Evolutionary conservation across 2,329 filamentous ascomycete genomes (phyloP).

Genomic region (Clonostachys sp.): DNA sequence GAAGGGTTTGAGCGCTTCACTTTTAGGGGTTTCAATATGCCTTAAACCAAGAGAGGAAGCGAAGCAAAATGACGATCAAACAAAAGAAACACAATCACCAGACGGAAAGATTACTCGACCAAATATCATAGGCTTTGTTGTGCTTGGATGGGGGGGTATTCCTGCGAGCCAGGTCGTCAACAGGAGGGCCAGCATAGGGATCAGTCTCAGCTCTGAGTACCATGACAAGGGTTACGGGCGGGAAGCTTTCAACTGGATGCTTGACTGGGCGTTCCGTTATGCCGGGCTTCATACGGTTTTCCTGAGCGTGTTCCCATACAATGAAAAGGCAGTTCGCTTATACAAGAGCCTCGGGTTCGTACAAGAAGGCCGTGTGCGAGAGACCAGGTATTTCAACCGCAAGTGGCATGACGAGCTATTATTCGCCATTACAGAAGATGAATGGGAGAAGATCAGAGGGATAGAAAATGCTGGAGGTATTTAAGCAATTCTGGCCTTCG

Average conservation of each 20-base stretch:
- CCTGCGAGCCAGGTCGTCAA: slow-evolving; percentile 2
- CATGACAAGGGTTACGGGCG: slow-evolving; percentile 36
- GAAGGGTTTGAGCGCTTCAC: neutral
- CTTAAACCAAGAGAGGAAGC: slow-evolving; percentile 4
- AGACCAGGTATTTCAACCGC: slow-evolving; percentile 26
- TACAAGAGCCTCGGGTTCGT: slow-evolving; percentile 39
- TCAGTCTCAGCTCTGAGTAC: slow-evolving; percentile 24
- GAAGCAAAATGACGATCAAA: neutral
- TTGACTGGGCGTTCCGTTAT: slow-evolving; percentile 37
- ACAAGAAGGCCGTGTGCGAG: slow-evolving; percentile 30
- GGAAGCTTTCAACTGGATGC: slow-evolving; percentile 38
- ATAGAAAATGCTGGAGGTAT: too few species aligned
- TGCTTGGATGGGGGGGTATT: too few species aligned
- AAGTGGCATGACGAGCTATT: slow-evolving; percentile 25
- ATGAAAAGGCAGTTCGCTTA: slow-evolving; percentile 30
- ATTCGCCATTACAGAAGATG: slow-evolving; percentile 27
- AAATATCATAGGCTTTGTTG: slow-evolving; percentile 11
- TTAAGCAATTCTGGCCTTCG: too few species aligned
- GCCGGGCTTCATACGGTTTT: slow-evolving; percentile 36
- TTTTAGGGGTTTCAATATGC: slow-evolving; percentile 11
- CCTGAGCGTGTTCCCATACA: slow-evolving; percentile 34
- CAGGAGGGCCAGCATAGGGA: slow-evolving; percentile 18
- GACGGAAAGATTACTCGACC: slow-evolving; percentile 3
- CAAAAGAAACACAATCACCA: too few species aligned
- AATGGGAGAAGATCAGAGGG: slow-evolving; percentile 20